Percentiles rank a stretch among this genome's conserved stretches.
Conservation (phyloP, 2,329 filamentous ascomycete genomes). For the Colletotrichum cordylinicola region DNA sequence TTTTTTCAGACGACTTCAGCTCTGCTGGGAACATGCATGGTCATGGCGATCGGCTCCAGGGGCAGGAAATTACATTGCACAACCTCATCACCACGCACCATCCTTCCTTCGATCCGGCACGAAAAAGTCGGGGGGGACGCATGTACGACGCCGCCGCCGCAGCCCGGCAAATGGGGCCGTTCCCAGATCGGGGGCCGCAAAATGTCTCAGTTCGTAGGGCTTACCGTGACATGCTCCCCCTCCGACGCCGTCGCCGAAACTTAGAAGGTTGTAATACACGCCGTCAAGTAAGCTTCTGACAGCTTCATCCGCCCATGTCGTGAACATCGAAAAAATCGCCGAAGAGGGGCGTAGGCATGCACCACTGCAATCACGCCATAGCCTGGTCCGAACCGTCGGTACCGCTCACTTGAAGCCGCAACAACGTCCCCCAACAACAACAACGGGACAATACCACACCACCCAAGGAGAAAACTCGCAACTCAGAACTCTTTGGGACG, state of each 20-base stretch:
- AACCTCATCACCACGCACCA: not conserved
- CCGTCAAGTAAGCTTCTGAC: constrained; percentile 9
- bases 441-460: not conserved
- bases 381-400: constrained; percentile 12
- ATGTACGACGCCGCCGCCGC: not conserved
- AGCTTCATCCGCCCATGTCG: not conserved
- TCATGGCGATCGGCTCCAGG: not conserved
- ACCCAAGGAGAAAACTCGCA: not conserved
- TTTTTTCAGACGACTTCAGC: not conserved
- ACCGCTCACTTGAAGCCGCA: not conserved
- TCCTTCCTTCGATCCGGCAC: not conserved
- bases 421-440: not conserved
- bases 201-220: constrained; percentile 10
- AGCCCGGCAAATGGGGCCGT: constrained; percentile 6
- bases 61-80: not conserved
- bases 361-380: constrained; percentile 12
- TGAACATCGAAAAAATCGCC: not conserved
- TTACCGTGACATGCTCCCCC: not conserved
- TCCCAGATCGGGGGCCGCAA: constrained; percentile 9
- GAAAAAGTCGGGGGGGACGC: not conserved
- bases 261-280: not conserved
- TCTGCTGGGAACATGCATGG: not conserved
- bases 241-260: not conserved
- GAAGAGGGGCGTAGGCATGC: not conserved
- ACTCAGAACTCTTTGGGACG: not conserved